Base-by-base conservation (phyloP, 2,329 filamentous ascomycete species). In the Xylaria polymorpha region DNA sequence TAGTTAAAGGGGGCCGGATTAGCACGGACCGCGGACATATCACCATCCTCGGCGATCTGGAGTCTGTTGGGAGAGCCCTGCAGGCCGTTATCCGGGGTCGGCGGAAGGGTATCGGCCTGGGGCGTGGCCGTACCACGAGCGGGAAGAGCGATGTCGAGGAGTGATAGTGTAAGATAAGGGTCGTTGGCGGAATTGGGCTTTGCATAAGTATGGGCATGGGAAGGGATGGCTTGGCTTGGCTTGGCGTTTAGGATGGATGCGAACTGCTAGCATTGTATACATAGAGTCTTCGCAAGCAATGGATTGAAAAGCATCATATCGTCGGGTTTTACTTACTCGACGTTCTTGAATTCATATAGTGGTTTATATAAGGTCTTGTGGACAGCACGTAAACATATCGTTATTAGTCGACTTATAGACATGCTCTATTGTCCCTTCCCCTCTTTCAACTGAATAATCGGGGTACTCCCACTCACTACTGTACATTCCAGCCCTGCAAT, bases 11-110 rank as follows among this genome's bases (percentile, higher is more conserved):
- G 14, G 94, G 94, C 0, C 83, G 93, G 20, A 88, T 97, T 14
- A 91, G 89, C 73, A 94, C 91, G 63, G 93, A 97, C 72, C 85
- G 94, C 3, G 94, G 95, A 0, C 95, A 98, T 81, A 91, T 98
- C 43, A 94, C 92, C 0, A 85, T 98, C 76, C 80, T 98, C 39
- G 94, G 94, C 0, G 94, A 98, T 82, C 78, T 97, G 71, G 90
- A 92, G 71, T 93, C 91, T 0, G 90, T 97, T 0, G 94, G 94
- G 0, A 86, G 85, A 74, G 94, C 92, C 71, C 79, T 98, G 41
- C 83, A 85, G 74, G 92, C 92, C 12, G 80, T 97, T 15, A 77
- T 90, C 0, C 85, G 86, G 64, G 94, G 90, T 1, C 85, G 92
- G 63, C 83, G 81, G 68, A 92, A 90, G 78, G 91, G 94, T 0